Percentiles rank a stretch among this genome's conserved stretches.
Evolutionary conservation across 2,329 filamentous ascomycete species (phyloP).

Genomic region (Epichloe aotearoae): DNA sequence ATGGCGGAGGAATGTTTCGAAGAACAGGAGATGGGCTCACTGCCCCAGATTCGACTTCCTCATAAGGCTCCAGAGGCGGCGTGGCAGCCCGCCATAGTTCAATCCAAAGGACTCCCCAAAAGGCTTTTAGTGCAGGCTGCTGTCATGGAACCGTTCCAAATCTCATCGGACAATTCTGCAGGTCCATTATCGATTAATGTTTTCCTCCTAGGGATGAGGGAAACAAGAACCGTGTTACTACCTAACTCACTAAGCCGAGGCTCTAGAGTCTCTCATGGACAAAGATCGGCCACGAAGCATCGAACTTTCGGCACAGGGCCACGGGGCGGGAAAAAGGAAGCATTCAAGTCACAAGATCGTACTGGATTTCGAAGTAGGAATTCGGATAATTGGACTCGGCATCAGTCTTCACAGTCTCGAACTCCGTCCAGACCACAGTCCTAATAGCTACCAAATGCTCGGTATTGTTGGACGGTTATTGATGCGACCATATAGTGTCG

Average conservation of each 20-base stretch:
- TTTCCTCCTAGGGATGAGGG: slow-evolving; percentile 28
- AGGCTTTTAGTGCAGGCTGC: slow-evolving; percentile 31
- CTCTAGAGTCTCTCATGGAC: slow-evolving; percentile 12
- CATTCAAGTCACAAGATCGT: slow-evolving; percentile 19
- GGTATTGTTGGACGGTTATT: background rate
- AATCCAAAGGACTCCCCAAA: slow-evolving; percentile 40
- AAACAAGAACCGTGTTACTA: slow-evolving; percentile 24
- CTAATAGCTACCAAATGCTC: background rate
- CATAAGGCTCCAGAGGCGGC: slow-evolving; percentile 45
- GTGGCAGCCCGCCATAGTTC: slow-evolving; percentile 45
- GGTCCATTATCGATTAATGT: slow-evolving; percentile 26
- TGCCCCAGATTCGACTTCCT: slow-evolving; percentile 59
- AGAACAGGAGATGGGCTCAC: slow-evolving; percentile 65
- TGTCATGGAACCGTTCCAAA: slow-evolving; percentile 22
- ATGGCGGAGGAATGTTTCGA: slow-evolving; percentile 73
- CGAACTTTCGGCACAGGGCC: slow-evolving; percentile 17
- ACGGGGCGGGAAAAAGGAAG: slow-evolving; percentile 22
- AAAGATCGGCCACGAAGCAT: slow-evolving; percentile 14
- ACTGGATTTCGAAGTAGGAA: slow-evolving; percentile 26
- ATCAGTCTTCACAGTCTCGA: slow-evolving; percentile 7
- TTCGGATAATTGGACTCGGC: slow-evolving; percentile 29
- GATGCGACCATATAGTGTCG: background rate
- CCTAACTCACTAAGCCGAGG: slow-evolving; percentile 22
- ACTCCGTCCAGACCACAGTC: background rate
- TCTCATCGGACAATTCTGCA: slow-evolving; percentile 19